Conservation (phyloP, 306 rosid species). For the Medicago arabica region DNA sequence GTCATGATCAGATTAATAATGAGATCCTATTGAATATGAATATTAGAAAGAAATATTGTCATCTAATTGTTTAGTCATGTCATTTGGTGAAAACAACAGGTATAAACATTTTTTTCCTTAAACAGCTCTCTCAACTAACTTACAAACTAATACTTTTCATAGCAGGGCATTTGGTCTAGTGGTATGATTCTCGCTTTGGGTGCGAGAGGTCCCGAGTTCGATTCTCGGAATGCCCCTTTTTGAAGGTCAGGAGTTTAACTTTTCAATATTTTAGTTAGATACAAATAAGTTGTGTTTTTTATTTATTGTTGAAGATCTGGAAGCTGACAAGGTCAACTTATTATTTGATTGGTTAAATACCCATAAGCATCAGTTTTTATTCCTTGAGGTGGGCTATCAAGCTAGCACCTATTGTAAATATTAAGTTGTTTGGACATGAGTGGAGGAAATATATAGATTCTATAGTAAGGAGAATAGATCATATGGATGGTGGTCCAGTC, state of each 20-base stretch:
- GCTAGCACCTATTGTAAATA: too few relatives aligned
- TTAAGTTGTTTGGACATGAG: too few relatives aligned
- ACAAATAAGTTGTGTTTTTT: too few relatives aligned
- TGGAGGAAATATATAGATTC: too few relatives aligned
- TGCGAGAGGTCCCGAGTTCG: conserved; percentile 19
- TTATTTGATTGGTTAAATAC: background rate
- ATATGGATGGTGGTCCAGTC: too few relatives aligned
- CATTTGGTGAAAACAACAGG: background rate
- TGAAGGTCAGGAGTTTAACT: background rate
- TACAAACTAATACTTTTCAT: background rate
- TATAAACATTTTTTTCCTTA: background rate
- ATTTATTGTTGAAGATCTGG: too few relatives aligned
- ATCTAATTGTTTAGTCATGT: background rate
- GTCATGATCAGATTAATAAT: background rate
- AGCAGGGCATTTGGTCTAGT: conserved; percentile 50
- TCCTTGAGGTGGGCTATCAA: background rate
- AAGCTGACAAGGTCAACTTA: background rate
- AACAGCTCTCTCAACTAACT: background rate
- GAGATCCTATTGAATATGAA: background rate
- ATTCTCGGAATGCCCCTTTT: conserved; percentile 32
- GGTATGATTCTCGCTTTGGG: conserved; percentile 65
- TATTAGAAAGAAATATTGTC: conserved; percentile 9
- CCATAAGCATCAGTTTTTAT: background rate
- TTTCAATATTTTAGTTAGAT: background rate
- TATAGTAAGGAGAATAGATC: too few relatives aligned